Conservation (phyloP, 352 stramenopile species). For the Hyphochytrium catenoides region DNA sequence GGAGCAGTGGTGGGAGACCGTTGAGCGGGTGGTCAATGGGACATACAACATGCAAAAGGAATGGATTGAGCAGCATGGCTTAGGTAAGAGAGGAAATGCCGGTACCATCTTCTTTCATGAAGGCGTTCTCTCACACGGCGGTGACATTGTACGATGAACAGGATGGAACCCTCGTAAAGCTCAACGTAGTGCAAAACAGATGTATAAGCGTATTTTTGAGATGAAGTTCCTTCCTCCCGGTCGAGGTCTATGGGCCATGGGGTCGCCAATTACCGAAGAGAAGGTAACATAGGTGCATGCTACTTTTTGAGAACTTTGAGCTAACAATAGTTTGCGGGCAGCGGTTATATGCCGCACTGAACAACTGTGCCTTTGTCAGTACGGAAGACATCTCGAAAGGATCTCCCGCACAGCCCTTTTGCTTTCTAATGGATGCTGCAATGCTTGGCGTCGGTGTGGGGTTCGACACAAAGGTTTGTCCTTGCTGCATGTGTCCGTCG, state of each 20-base stretch:
- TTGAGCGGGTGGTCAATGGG: conserved; percentile 75
- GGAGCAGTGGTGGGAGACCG: conserved; percentile 69
- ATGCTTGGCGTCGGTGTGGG: conserved; percentile 81
- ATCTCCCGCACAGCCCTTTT: conserved; percentile 54
- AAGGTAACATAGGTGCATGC: too few relatives aligned
- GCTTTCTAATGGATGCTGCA: conserved; percentile 80
- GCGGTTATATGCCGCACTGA: conserved; percentile 58
- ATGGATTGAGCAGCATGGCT: conserved; percentile 23
- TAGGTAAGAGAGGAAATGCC: conserved; percentile 8
- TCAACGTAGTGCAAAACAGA: conserved; percentile 40
- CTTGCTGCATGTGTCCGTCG: too few relatives aligned
- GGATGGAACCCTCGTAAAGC: conserved; percentile 34
- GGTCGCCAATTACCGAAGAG: conserved; percentile 62
- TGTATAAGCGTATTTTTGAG: conserved; percentile 72
- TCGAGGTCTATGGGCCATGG: conserved; percentile 77
- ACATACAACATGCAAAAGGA: conserved; percentile 78
- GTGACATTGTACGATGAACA: conserved; percentile 11
- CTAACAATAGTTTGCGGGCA: conserved; percentile 18
- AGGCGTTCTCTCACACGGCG: too few relatives aligned
- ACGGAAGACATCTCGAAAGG: conserved; percentile 32
- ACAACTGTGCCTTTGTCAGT: conserved; percentile 81
- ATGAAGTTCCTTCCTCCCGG: conserved; percentile 84
- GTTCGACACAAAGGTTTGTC: conserved; percentile 83
- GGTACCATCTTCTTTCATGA: conserved; percentile 2
- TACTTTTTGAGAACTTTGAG: too few relatives aligned